A percentile compares a stretch with the other conserved stretches of the same genome.
These are phyloP conservation scores for Aspergillus unguis DNA, from an alignment of 2,329 filamentous ascomycete genomes.

Conservation along the genomic window DNA sequence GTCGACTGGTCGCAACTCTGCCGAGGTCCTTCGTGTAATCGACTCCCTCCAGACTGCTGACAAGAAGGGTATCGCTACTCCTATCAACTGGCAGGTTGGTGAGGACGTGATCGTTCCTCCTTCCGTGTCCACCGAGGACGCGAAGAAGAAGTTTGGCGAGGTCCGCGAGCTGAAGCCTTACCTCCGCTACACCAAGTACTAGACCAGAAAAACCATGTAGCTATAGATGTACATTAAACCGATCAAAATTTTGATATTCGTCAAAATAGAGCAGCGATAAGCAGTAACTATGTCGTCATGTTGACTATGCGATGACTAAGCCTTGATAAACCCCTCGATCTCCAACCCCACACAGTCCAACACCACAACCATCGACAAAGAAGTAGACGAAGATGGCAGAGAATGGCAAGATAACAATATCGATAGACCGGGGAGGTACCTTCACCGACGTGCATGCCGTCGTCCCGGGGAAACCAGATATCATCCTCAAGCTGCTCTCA, in stretches of 20 bases:
- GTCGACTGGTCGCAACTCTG: conserved; percentile 78
- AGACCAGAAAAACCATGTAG: conserved; percentile 4
- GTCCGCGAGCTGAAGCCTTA: conserved; percentile 60
- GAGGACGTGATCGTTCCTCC: conserved; percentile 93
- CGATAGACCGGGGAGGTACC: conserved; percentile 41
- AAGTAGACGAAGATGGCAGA: conserved; percentile 20
- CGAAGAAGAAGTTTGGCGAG: conserved; percentile 81
- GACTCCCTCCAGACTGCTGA: conserved; percentile 80
- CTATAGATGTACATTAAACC: background rate
- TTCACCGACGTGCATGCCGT: conserved; percentile 41
- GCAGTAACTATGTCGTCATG: conserved; percentile 7
- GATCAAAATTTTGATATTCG: background rate
- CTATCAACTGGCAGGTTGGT: conserved; percentile 84
- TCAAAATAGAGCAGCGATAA: background rate
- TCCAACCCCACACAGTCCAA: background rate
- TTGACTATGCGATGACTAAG: conserved; percentile 2
- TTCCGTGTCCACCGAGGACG: conserved; percentile 75
- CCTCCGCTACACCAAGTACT: conserved; percentile 31
- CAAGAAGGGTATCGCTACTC: conserved; percentile 82
- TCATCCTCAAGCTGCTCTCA: conserved; percentile 41
- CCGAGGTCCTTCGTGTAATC: conserved; percentile 73
- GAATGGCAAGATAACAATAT: conserved; percentile 35
- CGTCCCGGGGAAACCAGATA: conserved; percentile 35
- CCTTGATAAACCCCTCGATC: background rate
- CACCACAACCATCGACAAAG: background rate